Conservation (phyloP, 1,284 basidiomycete genomes). For the Inonotus obliquus region DNA sequence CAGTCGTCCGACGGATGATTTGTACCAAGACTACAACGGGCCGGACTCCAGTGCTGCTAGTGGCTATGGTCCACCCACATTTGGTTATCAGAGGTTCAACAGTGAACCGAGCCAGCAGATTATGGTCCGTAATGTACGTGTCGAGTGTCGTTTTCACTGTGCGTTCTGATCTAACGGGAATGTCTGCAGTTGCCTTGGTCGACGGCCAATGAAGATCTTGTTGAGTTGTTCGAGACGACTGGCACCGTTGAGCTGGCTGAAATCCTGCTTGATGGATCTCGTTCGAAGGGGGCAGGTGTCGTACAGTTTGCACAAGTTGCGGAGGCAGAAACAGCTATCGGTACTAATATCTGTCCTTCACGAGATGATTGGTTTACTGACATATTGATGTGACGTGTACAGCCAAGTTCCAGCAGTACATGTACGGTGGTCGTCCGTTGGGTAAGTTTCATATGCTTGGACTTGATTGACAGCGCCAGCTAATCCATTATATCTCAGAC, state of each 20-base stretch:
- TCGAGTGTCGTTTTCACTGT: constrained; percentile 22
- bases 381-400: background rate
- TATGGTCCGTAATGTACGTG: constrained; percentile 90
- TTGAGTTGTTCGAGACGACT: constrained; percentile 97
- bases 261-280: constrained; percentile 85
- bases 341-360: constrained; percentile 34
- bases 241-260: constrained; percentile 93
- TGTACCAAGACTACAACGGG: constrained; percentile 80
- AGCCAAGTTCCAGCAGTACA: constrained; percentile 89
- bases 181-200: constrained; percentile 85
- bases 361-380: background rate
- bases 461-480: background rate
- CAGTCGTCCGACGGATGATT: constrained; percentile 71
- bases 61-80: constrained; percentile 37
- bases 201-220: constrained; percentile 97
- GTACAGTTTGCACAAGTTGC: constrained; percentile 88
- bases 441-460: constrained; percentile 41
- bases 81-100: constrained; percentile 32
- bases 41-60: constrained; percentile 47
- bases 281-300: constrained; percentile 91
- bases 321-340: constrained; percentile 93
- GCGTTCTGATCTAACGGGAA: background rate
- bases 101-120: constrained; percentile 93
- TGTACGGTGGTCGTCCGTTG: constrained; percentile 87
- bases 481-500: constrained; percentile 40